These are phyloP conservation scores for Solanum okadae DNA, from an alignment of 257 asterid species.

Conservation along the genomic window DNA sequence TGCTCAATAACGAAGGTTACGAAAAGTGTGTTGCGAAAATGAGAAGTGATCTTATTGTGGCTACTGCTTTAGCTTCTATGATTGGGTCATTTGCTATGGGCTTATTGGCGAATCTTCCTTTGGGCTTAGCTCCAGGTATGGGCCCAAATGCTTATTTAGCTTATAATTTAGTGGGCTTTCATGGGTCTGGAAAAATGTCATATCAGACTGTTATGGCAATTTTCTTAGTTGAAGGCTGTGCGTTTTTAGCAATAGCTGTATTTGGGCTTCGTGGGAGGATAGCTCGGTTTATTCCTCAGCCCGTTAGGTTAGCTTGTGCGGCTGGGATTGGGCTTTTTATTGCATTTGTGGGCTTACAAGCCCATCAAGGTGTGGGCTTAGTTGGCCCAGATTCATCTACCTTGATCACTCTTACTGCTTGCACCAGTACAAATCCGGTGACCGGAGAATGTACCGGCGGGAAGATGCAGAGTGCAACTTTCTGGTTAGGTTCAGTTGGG, in stretches of 20 bases:
- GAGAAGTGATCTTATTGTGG: slow-evolving; percentile 54
- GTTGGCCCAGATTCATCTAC: slow-evolving; percentile 58
- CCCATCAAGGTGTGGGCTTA: slow-evolving; percentile 58
- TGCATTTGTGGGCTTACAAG: slow-evolving; percentile 64
- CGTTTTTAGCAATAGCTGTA: slow-evolving; percentile 47
- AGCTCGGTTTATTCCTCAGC: slow-evolving; percentile 50
- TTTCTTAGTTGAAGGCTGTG: slow-evolving; percentile 52
- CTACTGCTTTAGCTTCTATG: slow-evolving; percentile 60
- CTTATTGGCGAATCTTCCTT: slow-evolving; percentile 56
- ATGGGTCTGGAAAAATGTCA: slow-evolving; percentile 50
- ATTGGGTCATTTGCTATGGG: slow-evolving; percentile 71
- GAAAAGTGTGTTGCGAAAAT: slow-evolving; percentile 42
- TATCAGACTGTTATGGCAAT: slow-evolving; percentile 64
- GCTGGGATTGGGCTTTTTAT: slow-evolving; percentile 74
- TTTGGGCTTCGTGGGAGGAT: slow-evolving; percentile 65
- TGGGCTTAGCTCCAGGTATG: slow-evolving; percentile 80
- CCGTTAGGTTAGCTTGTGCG: slow-evolving; percentile 47
- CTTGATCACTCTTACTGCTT: slow-evolving; percentile 39
- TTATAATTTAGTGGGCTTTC: slow-evolving; percentile 68
- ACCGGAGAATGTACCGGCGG: slow-evolving; percentile 58
- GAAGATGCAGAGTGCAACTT: slow-evolving; percentile 62
- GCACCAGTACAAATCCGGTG: slow-evolving; percentile 18
- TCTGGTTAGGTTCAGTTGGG: slow-evolving; percentile 60
- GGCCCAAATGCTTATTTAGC: slow-evolving; percentile 69
- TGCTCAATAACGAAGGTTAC: slow-evolving; percentile 38